These are phyloP conservation scores for Pseudotsuga menziesii DNA, from an alignment of 75 land plant species.

Conservation along the genomic window DNA sequence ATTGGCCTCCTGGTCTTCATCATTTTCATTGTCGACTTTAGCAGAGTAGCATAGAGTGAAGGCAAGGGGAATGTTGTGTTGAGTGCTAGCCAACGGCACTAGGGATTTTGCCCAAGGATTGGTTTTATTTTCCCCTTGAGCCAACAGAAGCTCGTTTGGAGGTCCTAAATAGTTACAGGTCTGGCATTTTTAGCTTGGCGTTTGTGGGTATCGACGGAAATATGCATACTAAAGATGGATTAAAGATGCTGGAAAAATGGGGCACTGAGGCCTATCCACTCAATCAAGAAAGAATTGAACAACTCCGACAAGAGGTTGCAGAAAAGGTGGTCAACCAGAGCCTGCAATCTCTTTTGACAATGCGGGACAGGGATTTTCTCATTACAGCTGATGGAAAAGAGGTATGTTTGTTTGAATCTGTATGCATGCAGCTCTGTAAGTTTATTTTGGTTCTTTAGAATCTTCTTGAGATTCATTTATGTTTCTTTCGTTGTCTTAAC, in stretches of 20 bases:
- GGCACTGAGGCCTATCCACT: constrained; percentile 19
- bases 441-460: no score
- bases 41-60: no score
- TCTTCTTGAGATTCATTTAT: no score
- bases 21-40: no score
- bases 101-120: constrained; percentile 11
- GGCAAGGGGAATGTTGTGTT: no score
- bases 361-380: constrained; percentile 17
- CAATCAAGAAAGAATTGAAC: constrained; percentile 7
- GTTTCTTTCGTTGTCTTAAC: no score
- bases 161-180: background rate
- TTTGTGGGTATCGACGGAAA: constrained; percentile 17
- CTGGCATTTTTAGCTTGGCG: constrained; percentile 16
- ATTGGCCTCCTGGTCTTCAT: no score
- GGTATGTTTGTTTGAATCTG: no score
- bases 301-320: constrained; percentile 7
- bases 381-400: constrained; percentile 14
- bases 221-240: constrained; percentile 9
- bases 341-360: constrained; percentile 10
- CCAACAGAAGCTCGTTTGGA: background rate
- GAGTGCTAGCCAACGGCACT: no score
- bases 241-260: constrained; percentile 17
- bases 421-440: no score
- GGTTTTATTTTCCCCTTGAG: constrained; percentile 18
- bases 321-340: constrained; percentile 16